Evolutionary conservation across 2,329 filamentous ascomycete species (phyloP).

Genomic region (Nemania serpens): DNA sequence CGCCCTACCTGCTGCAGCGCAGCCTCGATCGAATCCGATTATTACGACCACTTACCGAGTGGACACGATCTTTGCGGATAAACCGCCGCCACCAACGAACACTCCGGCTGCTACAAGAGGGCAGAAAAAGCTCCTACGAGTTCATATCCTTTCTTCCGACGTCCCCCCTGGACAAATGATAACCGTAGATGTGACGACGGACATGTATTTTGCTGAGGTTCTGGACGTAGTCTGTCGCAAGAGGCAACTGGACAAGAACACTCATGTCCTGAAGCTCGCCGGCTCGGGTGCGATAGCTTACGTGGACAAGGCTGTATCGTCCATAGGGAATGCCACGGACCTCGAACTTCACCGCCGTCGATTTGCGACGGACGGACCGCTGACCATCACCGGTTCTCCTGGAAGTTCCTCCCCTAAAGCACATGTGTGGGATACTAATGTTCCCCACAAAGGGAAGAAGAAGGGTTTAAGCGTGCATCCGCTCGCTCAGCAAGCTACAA

Average conservation of each 20-base stretch:
- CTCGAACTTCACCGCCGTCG: slow-evolving; percentile 76
- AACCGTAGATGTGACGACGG: slow-evolving; percentile 75
- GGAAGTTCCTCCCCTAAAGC: slow-evolving; percentile 72
- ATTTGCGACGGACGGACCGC: slow-evolving; percentile 74
- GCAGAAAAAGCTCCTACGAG: slow-evolving; percentile 70
- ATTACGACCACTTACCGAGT: slow-evolving; percentile 64
- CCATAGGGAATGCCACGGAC: slow-evolving; percentile 74
- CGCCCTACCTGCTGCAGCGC: slow-evolving; percentile 39
- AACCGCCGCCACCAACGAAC: slow-evolving; percentile 54
- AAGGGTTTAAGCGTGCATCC: slow-evolving; percentile 66
- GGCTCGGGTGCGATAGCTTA: slow-evolving; percentile 76
- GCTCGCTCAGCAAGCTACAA: slow-evolving; percentile 65
- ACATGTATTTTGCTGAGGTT: slow-evolving; percentile 82
- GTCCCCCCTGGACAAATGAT: slow-evolving; percentile 74
- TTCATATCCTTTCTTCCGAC: slow-evolving; percentile 74
- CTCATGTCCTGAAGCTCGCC: slow-evolving; percentile 78
- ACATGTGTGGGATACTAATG: slow-evolving; percentile 54
- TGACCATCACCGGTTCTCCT: slow-evolving; percentile 71
- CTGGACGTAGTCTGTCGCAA: slow-evolving; percentile 79
- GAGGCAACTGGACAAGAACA: slow-evolving; percentile 76
- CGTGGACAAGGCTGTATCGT: slow-evolving; percentile 77
- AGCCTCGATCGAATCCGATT: slow-evolving; percentile 60
- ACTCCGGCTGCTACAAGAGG: slow-evolving; percentile 57
- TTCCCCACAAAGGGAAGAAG: slow-evolving; percentile 56
- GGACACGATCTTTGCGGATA: slow-evolving; percentile 60